Base-by-base conservation (phyloP, 176 grass and related monocot genomes). In the Panicum miliaceum region DNA sequence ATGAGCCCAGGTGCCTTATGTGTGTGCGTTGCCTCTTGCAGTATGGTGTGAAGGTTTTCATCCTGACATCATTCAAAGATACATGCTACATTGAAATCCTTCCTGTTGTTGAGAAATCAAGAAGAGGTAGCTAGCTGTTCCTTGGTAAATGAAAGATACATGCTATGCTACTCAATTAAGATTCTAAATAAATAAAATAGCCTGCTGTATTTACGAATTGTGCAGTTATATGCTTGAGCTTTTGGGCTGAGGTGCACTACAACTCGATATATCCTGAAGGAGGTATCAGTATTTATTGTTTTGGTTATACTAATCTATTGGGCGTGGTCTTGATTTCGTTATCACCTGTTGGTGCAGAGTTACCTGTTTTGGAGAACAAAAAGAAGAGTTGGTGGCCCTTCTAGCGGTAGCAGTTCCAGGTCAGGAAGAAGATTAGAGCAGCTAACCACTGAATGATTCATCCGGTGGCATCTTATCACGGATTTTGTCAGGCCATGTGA, bases 21-120 rank as follows among this genome's bases (percentile, higher is more conserved):
- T 32, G 29, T 2, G 29, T 32, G n/a, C n/a, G 60, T 72, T 80
- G n/a, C 7, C 35, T 79, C 78, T 77, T 90, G 89, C 91, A 98
- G 96, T 98, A 98, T 50, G 96, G 96, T 40, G 93, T 98, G 22
- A 98, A 91, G 87, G 90, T 98, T 73, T 98, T 98, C 77, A 86
- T 95, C 63, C 85, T 98, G 46, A 98, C 96, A 87, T 98, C 96
- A 38, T 98, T 98, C 91, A 91, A 89, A 85, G 96, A 98, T 82
- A 98, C 96, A 11, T 98, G 96, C 74, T 98, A 95, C 73, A 95
- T 90, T 64, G 96, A 98, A 73, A 95, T 98, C 65, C 66, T 98
- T 56, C 96, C 96, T 13, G 81, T 77, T 25, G 85, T 91, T 27
- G 81, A 95, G 77, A 98, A 93, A 77, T 93, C 92, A 57, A 80